Evolutionary conservation across 2,329 filamentous ascomycete genomes (phyloP), one percentile per base, ranked within the genome.

Genomic region (Thermochaetoides dissita): DNA sequence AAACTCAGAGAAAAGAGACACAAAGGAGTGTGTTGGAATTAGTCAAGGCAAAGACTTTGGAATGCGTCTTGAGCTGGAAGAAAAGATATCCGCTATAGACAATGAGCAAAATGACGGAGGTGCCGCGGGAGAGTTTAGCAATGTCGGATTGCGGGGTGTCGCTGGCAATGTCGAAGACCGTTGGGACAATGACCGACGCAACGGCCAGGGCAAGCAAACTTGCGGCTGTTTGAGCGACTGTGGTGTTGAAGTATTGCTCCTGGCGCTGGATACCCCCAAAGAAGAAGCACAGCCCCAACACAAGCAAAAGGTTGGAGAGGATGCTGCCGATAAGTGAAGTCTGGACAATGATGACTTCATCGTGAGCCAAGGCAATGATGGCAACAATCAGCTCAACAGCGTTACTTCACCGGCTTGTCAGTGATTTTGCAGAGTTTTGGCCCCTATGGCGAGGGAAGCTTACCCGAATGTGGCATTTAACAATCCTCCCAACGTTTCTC

Each of bases 281-380:
- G 50, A 87, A 67, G 65, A 86, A 86, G 61, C 81, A 86, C 70
- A 84, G 84, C 53, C 82, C 81, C 57, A 87, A 72, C 37, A 87
- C 89, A 17, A 96, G 76, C 7, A 96, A 72, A 50, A 95, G 80
- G 62, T 96, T 96, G 50, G 89, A 95, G 34, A 96, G 70, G 53
- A 96, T 94, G 56, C 84, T 93, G 38, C 91, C 89, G 31, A 96
- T 78, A 88, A 96, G 96, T 49, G 86, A 94, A 12, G 89, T 83
- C 65, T 96, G 91, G n/a, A 96, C 89, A 50, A 96, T 88, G 54
- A 89, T 80, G 57, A 95, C 93, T 64, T 96, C 83, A 49, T 79
- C 77, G 53, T 91, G 78, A 51, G 70, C 76, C 37, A 98, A 72
- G 11, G 91, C 91, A 49, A 96, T 82, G 53, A 96, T 89, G 59